phyloP scores from a whole-genome alignment of 129 eudicot species.

The Scalesia atractyloides region DNA sequence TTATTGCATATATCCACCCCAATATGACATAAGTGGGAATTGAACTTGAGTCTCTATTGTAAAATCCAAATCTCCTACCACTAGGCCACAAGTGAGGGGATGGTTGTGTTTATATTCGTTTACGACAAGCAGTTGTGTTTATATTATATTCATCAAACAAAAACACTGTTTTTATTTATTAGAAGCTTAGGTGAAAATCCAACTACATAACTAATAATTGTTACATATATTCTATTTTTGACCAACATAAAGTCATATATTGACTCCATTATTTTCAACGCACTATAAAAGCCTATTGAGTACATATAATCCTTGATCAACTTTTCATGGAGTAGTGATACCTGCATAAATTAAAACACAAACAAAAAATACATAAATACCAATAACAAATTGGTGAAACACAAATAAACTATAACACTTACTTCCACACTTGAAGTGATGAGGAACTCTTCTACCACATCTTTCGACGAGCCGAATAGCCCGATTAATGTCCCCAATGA shows the following conservation, averaged over 20 bases:
- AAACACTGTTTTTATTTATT: no score
- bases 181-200: no score
- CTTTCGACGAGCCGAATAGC: constrained; percentile 37
- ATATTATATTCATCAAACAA: no score
- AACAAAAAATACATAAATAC: background rate
- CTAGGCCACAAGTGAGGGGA: no score
- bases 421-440: constrained; percentile 57
- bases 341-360: constrained; percentile 18
- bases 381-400: background rate
- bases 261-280: background rate
- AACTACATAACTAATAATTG: no score
- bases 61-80: no score
- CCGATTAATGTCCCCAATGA: constrained; percentile 30
- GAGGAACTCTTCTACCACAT: constrained; percentile 64
- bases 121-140: no score
- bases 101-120: no score
- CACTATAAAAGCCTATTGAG: background rate
- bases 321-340: constrained; percentile 25
- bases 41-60: no score
- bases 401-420: constrained; percentile 7
- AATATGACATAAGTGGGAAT: no score
- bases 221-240: background rate
- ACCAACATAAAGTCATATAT: no score
- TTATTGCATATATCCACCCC: no score
- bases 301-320: background rate